phyloP scores from a whole-genome alignment of 345 rosid genomes.

The Trapa bicornis region DNA sequence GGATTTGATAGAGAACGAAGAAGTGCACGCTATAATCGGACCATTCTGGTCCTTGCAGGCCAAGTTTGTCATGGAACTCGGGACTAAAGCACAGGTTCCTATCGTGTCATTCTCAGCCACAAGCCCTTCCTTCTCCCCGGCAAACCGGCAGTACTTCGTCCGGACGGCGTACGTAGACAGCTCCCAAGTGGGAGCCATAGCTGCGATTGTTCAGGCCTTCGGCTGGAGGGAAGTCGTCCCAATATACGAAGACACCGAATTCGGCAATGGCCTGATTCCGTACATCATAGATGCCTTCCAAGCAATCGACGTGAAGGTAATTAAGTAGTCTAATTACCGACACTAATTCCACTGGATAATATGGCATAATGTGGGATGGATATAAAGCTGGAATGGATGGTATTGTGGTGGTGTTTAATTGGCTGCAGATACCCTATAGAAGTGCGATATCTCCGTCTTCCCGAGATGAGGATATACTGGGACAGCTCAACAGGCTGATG shows the following conservation, averaged over 20 bases:
- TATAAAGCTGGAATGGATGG: no score
- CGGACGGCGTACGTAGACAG: constrained; percentile 18
- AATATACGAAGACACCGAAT: constrained; percentile 25
- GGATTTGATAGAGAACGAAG: constrained; percentile 23
- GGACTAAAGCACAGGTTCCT: constrained; percentile 24
- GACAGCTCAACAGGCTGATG: constrained; percentile 18
- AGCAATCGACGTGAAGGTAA: constrained; percentile 8
- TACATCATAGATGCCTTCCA: constrained; percentile 18
- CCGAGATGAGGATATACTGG: constrained; percentile 9
- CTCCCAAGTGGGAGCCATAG: constrained; percentile 18
- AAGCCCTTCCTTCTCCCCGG: constrained; percentile 16
- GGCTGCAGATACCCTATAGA: constrained; percentile 9
- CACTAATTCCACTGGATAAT: neutral
- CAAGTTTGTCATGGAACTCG: constrained; percentile 16
- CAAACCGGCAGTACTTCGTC: constrained; percentile 12
- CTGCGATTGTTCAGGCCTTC: constrained; percentile 17
- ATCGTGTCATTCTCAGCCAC: constrained; percentile 22
- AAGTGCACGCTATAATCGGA: constrained; percentile 33
- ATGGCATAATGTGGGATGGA: neutral
- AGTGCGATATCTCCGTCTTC: constrained; percentile 11
- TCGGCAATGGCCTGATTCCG: constrained; percentile 22
- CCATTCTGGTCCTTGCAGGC: constrained; percentile 24
- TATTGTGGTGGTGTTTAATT: neutral
- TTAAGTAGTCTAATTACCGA: neutral
- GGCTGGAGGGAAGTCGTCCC: constrained; percentile 26